Base-by-base conservation (phyloP, 495 filamentous ascomycete species). In the Durotheca rogersii region DNA sequence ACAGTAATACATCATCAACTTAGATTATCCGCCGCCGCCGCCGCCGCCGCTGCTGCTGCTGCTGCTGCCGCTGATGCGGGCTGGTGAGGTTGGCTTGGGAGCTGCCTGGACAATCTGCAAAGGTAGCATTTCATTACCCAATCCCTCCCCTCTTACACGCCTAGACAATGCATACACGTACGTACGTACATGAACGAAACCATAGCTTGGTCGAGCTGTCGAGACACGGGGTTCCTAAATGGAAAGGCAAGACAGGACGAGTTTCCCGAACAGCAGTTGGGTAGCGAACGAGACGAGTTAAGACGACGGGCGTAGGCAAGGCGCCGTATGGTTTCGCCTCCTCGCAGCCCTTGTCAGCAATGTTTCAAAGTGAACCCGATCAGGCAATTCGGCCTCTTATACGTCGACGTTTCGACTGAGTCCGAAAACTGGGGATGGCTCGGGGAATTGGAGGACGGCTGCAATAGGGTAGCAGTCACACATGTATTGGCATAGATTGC, bases 341-440 rank as follows among this genome's bases (percentile, higher is more conserved):
- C 56, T 59, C 56, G 46, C 50, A 59, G 56, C 56, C 56, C 56
- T 54, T 59, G 56, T 59, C 50, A 47, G 46, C 45, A 49, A 59
- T 47, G 58, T 57, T 44, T 65, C 51, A 61, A 53, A 52, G 46
- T 61, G 44, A 58, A 41, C 59, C 56, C 46, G 49, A 65, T 57
- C 56, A 60, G 62, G 62, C 55, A 65, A 65, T 55, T 62, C 48
- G 62, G 42, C 42, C 59, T 53, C 46, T 62, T 47, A 60, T 52
- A 52, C 56, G 56, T 56, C 46, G 62, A 61, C 55, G 58, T 62
- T 62, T 65, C 59, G 58, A 65, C 55, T 60, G 55, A 53, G 43
- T 46, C 47, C 42, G 42, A 58, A 57, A 55, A 56, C 56, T 54
- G 39, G 62, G 62, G 56, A n/a, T n/a, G n/a, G 47, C 43, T 55